phyloP scores from a whole-genome alignment of 2,329 filamentous ascomycete genomes.

The Cercospora beticola region DNA sequence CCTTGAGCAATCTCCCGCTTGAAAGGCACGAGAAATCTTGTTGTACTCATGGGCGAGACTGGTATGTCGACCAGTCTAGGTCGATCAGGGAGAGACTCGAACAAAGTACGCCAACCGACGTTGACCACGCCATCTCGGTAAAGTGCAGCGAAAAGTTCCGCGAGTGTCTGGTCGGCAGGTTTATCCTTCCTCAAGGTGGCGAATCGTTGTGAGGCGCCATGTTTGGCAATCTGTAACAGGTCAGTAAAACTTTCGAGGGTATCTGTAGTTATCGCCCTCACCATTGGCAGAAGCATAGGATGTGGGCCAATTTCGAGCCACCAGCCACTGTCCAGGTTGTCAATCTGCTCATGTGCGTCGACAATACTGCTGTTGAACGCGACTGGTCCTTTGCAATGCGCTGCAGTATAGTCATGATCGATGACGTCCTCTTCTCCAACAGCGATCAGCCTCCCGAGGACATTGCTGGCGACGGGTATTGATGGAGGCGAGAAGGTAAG shows the following conservation, averaged over 20 bases:
- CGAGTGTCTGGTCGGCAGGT: not conserved
- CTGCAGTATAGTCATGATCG: slow-evolving; percentile 10
- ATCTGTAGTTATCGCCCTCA: not conserved
- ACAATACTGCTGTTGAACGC: slow-evolving; percentile 15
- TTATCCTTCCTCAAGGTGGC: slow-evolving; percentile 7
- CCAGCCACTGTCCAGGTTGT: not conserved
- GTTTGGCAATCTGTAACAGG: not conserved
- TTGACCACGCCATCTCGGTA: not conserved
- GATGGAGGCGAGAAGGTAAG: slow-evolving; percentile 8
- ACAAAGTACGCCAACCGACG: slow-evolving; percentile 1
- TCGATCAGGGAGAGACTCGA: not conserved
- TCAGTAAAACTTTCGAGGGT: not conserved
- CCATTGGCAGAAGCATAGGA: slow-evolving; percentile 18
- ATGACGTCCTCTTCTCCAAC: slow-evolving; percentile 15
- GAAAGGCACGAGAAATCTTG: not conserved
- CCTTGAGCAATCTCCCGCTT: not conserved
- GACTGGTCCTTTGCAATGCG: slow-evolving; percentile 17
- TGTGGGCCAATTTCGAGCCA: slow-evolving; percentile 24
- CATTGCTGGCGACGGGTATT: slow-evolving; percentile 19
- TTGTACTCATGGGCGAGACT: not conserved
- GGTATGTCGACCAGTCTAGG: slow-evolving; percentile 9
- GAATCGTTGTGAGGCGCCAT: not conserved
- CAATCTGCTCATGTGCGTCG: slow-evolving; percentile 5
- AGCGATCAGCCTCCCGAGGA: slow-evolving; percentile 19
- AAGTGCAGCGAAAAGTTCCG: not conserved